Evolutionary conservation across 164 flowering plant genomes (phyloP), one percentile per base, ranked within the genome.

Genomic region (Chloranthus sessilifolius): DNA sequence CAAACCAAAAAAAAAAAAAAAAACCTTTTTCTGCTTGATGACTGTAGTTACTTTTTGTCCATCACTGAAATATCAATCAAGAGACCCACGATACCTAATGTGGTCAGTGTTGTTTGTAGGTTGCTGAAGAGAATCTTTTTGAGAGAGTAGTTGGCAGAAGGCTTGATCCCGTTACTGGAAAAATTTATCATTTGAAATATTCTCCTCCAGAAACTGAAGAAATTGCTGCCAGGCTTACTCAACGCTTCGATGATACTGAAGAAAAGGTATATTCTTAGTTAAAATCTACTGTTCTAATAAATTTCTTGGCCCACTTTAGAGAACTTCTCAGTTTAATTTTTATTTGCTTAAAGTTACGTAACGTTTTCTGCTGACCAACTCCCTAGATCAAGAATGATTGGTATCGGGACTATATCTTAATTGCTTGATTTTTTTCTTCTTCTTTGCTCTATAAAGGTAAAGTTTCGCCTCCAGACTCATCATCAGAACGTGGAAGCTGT

Each of bases 71-170:
- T n/a, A n/a, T n/a, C n/a, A n/a, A n/a, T n/a, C n/a, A n/a, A n/a
- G n/a, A n/a, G n/a, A n/a, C n/a, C n/a, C n/a, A n/a, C n/a, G n/a
- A n/a, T n/a, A n/a, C n/a, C n/a, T n/a, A n/a, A n/a, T n/a, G n/a
- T n/a, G n/a, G n/a, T n/a, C n/a, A n/a, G n/a, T n/a, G n/a, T n/a
- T n/a, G n/a, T 49, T 50, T 67, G 43, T 62, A 94, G 99, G 97
- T 94, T 12, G 64, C 88, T 50, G 92, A 94, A 65, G 96, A 81
- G 43, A 56, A 77, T 54, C 95, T 89, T 62, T 92, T 94, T 50
- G 95, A 94, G 74, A 84, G 99, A 71, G 99, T 89, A 20, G 88
- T 83, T 58, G 97, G 97, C 35, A 73, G 99, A 46, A 86, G 99
- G 68, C 74, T 84, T 64, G 99, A 94, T 75, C 99, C 99, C 58